Evolutionary conservation across 169 alveolate genomes (phyloP).

Genomic region (Cardiosporidium cionae): DNA sequence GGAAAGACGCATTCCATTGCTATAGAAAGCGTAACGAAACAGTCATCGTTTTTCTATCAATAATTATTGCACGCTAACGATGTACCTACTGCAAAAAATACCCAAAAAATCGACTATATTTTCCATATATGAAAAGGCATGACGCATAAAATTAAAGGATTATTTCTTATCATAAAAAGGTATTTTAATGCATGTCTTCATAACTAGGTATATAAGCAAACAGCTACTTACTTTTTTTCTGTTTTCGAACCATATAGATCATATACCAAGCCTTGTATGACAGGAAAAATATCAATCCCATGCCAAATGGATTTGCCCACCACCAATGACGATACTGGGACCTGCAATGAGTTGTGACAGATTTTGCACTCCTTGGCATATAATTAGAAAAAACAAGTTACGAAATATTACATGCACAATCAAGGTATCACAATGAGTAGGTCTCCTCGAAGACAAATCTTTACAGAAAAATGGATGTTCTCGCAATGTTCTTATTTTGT

Average conservation of each 20-base stretch:
- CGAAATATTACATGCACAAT: no score
- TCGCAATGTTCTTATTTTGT: no score
- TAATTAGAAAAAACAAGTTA: no score
- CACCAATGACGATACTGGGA: constrained; percentile 73
- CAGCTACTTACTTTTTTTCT: constrained; percentile 52
- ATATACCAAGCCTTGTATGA: constrained; percentile 68
- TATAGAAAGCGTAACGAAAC: background rate
- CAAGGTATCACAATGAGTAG: no score
- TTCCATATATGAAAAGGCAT: no score
- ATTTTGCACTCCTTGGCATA: no score
- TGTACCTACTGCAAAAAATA: background rate
- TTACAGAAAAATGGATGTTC: no score
- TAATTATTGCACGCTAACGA: background rate
- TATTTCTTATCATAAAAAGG: no score
- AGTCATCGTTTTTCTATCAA: background rate
- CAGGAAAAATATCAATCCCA: constrained; percentile 66
- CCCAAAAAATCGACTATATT: background rate
- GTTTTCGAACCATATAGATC: constrained; percentile 71
- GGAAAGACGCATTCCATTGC: background rate
- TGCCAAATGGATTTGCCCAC: constrained; percentile 79
- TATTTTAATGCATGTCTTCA: no score
- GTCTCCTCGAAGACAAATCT: no score
- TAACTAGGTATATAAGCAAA: background rate
- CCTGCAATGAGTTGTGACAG: no score
- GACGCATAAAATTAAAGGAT: no score